Evolutionary conservation across 2,329 filamentous ascomycete species (phyloP).

Genomic region (Exophiala viscosa): DNA sequence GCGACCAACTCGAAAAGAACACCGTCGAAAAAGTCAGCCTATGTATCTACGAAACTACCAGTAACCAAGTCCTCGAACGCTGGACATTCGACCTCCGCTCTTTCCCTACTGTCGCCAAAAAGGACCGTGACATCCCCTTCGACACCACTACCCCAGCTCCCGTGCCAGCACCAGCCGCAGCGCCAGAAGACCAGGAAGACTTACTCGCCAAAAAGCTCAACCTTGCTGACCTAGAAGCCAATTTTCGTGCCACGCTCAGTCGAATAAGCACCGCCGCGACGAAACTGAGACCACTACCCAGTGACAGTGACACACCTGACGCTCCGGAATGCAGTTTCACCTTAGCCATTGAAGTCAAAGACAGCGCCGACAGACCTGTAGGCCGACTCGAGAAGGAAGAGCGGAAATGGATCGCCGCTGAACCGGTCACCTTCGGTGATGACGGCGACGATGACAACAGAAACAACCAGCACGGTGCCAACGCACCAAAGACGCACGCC

Average conservation of each 20-base stretch:
- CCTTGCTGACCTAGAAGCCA: constrained; percentile 44
- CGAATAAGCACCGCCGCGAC: constrained; percentile 40
- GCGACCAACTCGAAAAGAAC: constrained; percentile 63
- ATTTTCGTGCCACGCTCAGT: constrained; percentile 47
- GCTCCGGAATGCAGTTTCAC: constrained; percentile 47
- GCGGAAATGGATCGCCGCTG: constrained; percentile 59
- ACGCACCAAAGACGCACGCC: constrained; percentile 53
- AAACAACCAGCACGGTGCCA: background rate
- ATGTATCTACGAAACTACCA: constrained; percentile 52
- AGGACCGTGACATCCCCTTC: constrained; percentile 51
- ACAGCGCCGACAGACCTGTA: constrained; percentile 45
- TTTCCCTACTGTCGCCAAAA: constrained; percentile 48
- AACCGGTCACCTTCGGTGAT: constrained; percentile 42
- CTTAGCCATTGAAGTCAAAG: constrained; percentile 47
- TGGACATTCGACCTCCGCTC: constrained; percentile 59
- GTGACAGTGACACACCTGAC: constrained; percentile 3
- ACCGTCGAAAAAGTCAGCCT: constrained; percentile 54
- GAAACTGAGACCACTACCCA: constrained; percentile 27
- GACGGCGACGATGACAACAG: background rate
- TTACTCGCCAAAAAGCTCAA: constrained; percentile 29
- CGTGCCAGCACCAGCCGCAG: constrained; percentile 29
- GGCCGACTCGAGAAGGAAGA: constrained; percentile 45
- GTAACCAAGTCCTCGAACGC: constrained; percentile 54
- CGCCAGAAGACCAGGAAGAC: constrained; percentile 40
- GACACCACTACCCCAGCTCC: constrained; percentile 10